Conservation (phyloP, 441 rosid species). For the Erodium texanum region DNA sequence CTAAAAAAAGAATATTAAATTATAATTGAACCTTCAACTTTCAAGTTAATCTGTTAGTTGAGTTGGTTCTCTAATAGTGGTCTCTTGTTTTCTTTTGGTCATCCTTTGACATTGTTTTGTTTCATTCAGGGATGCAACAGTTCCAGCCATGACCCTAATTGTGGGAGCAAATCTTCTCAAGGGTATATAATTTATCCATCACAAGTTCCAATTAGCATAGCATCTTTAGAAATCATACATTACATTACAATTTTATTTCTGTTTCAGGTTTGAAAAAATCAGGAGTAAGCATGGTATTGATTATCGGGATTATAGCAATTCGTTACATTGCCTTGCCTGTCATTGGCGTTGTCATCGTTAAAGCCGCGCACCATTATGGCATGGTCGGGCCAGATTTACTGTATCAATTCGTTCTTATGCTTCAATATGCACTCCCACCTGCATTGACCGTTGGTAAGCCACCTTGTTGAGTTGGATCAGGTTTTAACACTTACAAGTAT, state of each 20-base stretch:
- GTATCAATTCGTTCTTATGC: conserved; percentile 28
- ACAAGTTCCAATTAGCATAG: too few relatives aligned
- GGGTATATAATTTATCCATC: too few relatives aligned
- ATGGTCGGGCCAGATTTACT: conserved; percentile 24
- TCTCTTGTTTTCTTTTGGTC: too few relatives aligned
- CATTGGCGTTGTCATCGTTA: conserved; percentile 23
- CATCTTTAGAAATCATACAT: too few relatives aligned
- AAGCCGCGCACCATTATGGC: conserved; percentile 22
- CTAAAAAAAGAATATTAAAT: too few relatives aligned
- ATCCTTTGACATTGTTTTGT: background rate
- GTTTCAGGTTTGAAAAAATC: conserved; percentile 24
- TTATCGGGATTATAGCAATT: conserved; percentile 23
- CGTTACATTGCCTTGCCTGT: conserved; percentile 21
- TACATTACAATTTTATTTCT: too few relatives aligned
- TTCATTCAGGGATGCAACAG: conserved; percentile 50
- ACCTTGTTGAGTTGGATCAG: too few relatives aligned
- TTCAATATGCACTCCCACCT: conserved; percentile 31
- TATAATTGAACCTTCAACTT: too few relatives aligned
- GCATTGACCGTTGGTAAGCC: conserved; percentile 24
- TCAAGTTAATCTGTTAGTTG: too few relatives aligned
- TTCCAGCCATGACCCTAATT: conserved; percentile 62
- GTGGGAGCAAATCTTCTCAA: conserved; percentile 68
- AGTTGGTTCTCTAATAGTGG: too few relatives aligned
- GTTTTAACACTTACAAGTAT: too few relatives aligned
- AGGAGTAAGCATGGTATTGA: conserved; percentile 3